A percentile compares a stretch with the other conserved stretches of the same genome.
Evolutionary conservation across 176 grass and related monocot genomes (phyloP).

Genomic region (Rhynchospora tenuis): DNA sequence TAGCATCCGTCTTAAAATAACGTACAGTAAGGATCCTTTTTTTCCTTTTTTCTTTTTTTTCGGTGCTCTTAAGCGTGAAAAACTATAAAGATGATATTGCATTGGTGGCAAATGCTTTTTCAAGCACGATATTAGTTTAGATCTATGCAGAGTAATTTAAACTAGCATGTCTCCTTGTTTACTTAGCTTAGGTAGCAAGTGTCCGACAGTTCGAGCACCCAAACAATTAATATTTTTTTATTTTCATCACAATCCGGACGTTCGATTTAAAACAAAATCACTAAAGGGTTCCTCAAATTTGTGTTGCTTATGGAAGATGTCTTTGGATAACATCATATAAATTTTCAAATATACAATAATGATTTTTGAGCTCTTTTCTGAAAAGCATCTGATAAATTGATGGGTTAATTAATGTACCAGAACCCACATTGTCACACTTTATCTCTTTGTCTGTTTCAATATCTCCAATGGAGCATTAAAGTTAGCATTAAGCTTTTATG

Average conservation of each 20-base stretch:
- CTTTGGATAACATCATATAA: neutral
- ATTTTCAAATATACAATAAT: neutral
- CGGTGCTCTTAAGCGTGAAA: neutral
- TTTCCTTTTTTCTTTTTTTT: neutral
- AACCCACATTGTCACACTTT: too few relatives aligned
- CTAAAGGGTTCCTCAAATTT: neutral
- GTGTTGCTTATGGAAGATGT: neutral
- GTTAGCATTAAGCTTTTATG: neutral
- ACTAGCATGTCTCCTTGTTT: neutral
- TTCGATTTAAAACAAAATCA: neutral
- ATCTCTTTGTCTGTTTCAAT: neutral
- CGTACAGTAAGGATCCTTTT: neutral
- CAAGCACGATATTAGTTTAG: neutral
- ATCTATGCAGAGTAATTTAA: neutral
- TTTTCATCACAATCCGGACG: neutral
- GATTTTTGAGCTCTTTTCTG: neutral
- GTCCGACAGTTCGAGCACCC: neutral
- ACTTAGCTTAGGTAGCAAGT: neutral
- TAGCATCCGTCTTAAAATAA: neutral
- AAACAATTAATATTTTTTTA: neutral
- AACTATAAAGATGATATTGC: neutral
- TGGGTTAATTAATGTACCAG: neutral
- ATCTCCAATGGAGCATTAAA: neutral
- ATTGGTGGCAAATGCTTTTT: neutral
- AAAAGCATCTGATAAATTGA: neutral